phyloP scores from a whole-genome alignment of 176 grass and related monocot genomes.

The Pontederia paniculata region DNA sequence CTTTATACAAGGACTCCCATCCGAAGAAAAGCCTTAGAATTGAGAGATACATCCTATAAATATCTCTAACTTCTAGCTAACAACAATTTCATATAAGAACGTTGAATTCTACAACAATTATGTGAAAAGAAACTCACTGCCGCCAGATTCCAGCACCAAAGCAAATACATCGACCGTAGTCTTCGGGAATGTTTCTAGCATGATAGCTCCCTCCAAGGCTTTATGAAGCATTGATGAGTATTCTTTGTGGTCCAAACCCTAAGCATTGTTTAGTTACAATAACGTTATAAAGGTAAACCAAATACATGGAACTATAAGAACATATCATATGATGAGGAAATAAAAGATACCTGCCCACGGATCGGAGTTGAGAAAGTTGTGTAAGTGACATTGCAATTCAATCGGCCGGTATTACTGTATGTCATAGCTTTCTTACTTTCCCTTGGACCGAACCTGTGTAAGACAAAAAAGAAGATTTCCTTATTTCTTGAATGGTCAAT shows the following conservation, averaged over 20 bases:
- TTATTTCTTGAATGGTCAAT: no score
- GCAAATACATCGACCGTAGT: constrained; percentile 96
- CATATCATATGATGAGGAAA: neutral
- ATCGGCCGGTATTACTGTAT: constrained; percentile 77
- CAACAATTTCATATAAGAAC: neutral
- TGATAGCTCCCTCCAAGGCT: constrained; percentile 90
- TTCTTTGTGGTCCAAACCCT: constrained; percentile 83
- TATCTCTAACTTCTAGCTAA: no score
- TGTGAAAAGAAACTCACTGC: constrained; percentile 45
- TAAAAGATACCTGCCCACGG: constrained; percentile 55
- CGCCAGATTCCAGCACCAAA: constrained; percentile 94
- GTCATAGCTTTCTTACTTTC: constrained; percentile 99
- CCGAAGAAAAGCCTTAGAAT: no score
- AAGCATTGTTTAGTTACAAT: constrained; percentile 18
- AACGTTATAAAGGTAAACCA: no score
- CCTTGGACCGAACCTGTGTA: constrained; percentile 75
- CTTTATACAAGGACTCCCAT: no score
- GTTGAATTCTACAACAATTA: neutral
- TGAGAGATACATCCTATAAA: no score
- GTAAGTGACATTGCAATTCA: constrained; percentile 81
- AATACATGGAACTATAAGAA: no score
- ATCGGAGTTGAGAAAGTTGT: constrained; percentile 73
- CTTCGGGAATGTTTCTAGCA: constrained; percentile 88
- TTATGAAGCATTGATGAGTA: constrained; percentile 94
- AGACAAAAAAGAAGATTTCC: constrained; percentile 6